Percentiles rank a stretch among this genome's conserved stretches.
phyloP scores from a whole-genome alignment of 441 rosid species.

The Raphanus hybrid region DNA sequence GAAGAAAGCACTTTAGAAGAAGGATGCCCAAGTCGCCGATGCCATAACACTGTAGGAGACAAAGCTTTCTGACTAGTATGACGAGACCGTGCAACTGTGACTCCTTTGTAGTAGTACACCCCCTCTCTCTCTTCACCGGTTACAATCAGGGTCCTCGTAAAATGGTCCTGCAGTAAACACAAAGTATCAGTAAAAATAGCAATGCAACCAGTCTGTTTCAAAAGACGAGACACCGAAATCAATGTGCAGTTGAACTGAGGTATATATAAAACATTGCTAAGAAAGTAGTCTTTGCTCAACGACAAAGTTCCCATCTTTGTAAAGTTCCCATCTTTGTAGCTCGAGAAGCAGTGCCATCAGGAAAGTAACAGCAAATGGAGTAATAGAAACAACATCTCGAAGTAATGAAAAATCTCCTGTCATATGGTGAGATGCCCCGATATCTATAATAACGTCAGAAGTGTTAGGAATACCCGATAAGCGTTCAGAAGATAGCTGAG shows the following conservation, averaged over 20 bases:
- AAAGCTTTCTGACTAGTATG: too few species aligned
- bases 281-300: neutral
- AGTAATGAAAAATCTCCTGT: neutral
- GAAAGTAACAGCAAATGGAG: neutral
- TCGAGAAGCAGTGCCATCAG: neutral
- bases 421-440: neutral
- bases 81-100: neutral
- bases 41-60: too few species aligned
- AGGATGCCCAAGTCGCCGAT: too few species aligned
- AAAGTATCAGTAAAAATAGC: neutral
- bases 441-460: neutral
- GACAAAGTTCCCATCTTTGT: neutral
- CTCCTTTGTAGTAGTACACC: neutral
- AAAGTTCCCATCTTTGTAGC: neutral
- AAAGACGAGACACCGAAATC: neutral
- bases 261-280: neutral
- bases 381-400: neutral
- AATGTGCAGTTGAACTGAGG: neutral
- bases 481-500: neutral
- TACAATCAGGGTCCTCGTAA: conserved; percentile 1
- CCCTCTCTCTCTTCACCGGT: neutral
- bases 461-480: neutral
- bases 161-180: neutral
- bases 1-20: neutral
- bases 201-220: neutral